These are phyloP conservation scores for Alternaria tenuissima DNA, from an alignment of 2,329 filamentous ascomycete species.

Conservation along the genomic window DNA sequence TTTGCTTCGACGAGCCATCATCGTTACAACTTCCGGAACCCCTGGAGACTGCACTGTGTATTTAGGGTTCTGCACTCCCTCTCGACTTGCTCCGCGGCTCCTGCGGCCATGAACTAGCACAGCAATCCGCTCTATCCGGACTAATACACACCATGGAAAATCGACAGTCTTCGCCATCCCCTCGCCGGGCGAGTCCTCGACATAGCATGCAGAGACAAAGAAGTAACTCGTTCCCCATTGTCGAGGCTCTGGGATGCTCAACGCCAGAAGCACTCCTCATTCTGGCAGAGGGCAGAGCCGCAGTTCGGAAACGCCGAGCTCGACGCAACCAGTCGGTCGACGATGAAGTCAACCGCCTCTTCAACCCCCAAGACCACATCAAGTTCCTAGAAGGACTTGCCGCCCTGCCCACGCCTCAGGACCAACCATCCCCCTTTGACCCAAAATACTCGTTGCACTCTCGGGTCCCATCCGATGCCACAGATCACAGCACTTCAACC, in stretches of 20 bases:
- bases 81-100: conserved; percentile 24
- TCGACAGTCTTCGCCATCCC: conserved; percentile 34
- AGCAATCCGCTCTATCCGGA: conserved; percentile 27
- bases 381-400: conserved; percentile 33
- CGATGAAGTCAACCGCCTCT: conserved; percentile 30
- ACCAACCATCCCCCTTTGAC: conserved; percentile 19
- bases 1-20: conserved; percentile 8
- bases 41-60: conserved; percentile 2
- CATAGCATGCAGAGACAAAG: conserved; percentile 39
- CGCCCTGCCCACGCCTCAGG: conserved; percentile 20
- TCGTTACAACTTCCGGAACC: neutral
- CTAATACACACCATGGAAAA: conserved; percentile 35
- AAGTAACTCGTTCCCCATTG: conserved; percentile 48
- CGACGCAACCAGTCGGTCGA: conserved; percentile 35
- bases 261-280: conserved; percentile 48
- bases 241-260: conserved; percentile 47
- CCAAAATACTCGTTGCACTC: conserved; percentile 27
- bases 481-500: conserved; percentile 43
- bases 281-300: conserved; percentile 47
- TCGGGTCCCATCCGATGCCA: conserved; percentile 40
- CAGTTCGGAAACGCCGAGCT: conserved; percentile 40
- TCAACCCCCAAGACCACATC: conserved; percentile 43
- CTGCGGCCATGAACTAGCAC: conserved; percentile 33
- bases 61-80: conserved; percentile 1
- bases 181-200: conserved; percentile 29